Percentiles rank a stretch among this genome's conserved stretches.
These are phyloP conservation scores for Rhizopus stolonifer DNA, from an alignment of 371 early-diverging fungal genomes.

Conservation along the genomic window DNA sequence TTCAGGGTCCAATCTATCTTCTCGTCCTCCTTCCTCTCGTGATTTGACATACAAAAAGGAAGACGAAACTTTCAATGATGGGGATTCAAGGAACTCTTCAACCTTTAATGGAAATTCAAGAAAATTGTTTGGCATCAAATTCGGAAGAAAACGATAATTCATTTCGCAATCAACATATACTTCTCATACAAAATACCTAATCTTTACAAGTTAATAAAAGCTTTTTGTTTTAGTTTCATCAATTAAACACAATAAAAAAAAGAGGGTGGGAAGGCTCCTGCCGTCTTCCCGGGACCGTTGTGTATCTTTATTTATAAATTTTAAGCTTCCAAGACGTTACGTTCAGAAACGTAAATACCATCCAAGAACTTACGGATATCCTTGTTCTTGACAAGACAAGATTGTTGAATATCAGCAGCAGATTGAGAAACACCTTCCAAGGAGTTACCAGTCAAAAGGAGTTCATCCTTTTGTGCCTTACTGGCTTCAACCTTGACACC, in stretches of 20 bases:
- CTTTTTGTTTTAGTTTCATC: not conserved
- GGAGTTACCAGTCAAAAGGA: slow-evolving; percentile 95
- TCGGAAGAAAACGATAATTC: slow-evolving; percentile 33
- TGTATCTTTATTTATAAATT: slow-evolving; percentile 43
- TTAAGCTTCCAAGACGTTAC: slow-evolving; percentile 44
- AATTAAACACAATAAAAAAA: slow-evolving; percentile 16
- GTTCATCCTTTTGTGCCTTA: slow-evolving; percentile 94
- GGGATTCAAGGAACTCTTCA: slow-evolving; percentile 36
- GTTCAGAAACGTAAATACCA: slow-evolving; percentile 98
- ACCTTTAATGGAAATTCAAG: slow-evolving; percentile 17
- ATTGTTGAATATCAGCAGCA: slow-evolving; percentile 81
- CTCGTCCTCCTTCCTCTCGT: slow-evolving; percentile 30
- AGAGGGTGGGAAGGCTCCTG: slow-evolving; percentile 49
- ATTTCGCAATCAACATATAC: not conserved
- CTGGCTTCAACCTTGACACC: slow-evolving; percentile 90
- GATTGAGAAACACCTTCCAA: slow-evolving; percentile 98
- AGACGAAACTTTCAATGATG: slow-evolving; percentile 35
- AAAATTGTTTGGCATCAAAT: slow-evolving; percentile 38
- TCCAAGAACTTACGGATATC: slow-evolving; percentile 99
- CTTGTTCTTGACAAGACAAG: slow-evolving; percentile 81
- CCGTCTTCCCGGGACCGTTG: slow-evolving; percentile 44
- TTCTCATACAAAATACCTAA: not conserved
- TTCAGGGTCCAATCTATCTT: slow-evolving; percentile 29
- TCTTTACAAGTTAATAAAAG: not conserved
- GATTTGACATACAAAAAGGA: slow-evolving; percentile 29